Evolutionary conservation across 2,329 filamentous ascomycete species (phyloP), one percentile per base, ranked within the genome.

Genomic region (Aspergillus proliferans): DNA sequence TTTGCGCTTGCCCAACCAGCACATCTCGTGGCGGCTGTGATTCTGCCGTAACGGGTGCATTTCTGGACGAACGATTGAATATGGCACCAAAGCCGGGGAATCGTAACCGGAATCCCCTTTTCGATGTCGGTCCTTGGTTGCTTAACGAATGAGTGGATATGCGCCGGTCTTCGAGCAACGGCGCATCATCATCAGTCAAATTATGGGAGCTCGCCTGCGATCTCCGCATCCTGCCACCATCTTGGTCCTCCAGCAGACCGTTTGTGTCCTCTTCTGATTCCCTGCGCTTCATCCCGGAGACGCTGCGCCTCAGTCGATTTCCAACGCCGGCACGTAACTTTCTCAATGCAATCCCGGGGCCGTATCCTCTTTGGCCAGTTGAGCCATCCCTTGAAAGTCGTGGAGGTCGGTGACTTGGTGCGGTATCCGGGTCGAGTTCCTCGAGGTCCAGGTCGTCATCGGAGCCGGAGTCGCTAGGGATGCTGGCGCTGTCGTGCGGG

Each of bases 1-100:
- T 69, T 64, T 95, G 91, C 26, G 74, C 65, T 43, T 85, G 83
- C 50, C 89, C 92, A 46, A 95, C 87, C 2, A 83, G 76, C 26
- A 96, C 80, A 45, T 81, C 81, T 48, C 92, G 82, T 24, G 88
- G 87, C 1, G 88, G 78, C 6, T 67, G 63, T 28, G 53, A 51
- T 30, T 58, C 56, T 21, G 58, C 74, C 19, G 74, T 67, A 21
- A 75, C 68, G 19, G 73, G 71, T 9, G 65, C 60, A 43, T 72
- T 33, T 58, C 59, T 36, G 68, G 68, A 38, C 38, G 59, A 40
- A 38, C 51, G 53, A 43, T 47, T 49, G 3, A 55, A 62, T 7
- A 54, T 52, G 14, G 56, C 52, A 22, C 61, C 61, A 2, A 66
- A 52, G 65, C 79, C 84, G 6, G 86, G 85, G 6, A 92, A 71